phyloP scores from a whole-genome alignment of 208 protist genomes.

The Leishmania braziliensis region DNA sequence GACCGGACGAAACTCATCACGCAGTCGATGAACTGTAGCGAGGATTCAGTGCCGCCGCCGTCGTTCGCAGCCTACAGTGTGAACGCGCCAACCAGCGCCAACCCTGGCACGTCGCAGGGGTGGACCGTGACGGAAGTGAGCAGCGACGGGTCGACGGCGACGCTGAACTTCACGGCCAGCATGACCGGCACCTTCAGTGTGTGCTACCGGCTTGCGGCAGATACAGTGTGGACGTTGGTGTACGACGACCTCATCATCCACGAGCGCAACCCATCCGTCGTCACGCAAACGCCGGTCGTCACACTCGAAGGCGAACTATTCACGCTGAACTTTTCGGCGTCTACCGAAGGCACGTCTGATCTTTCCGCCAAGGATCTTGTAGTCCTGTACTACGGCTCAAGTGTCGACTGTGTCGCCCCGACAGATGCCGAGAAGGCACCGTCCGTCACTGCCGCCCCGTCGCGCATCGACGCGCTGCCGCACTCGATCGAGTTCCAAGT shows the following conservation, averaged over 20 bases:
- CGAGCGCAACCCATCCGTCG: conserved; percentile 52
- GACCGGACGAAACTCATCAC: conserved; percentile 84
- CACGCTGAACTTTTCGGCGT: conserved; percentile 72
- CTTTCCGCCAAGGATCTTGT: conserved; percentile 55
- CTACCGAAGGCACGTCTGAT: conserved; percentile 9
- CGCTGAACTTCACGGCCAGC: conserved; percentile 68
- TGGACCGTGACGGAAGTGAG: conserved; percentile 54
- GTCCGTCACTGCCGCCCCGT: conserved; percentile 51
- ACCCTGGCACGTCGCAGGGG: conserved; percentile 28
- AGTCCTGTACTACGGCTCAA: conserved; percentile 59
- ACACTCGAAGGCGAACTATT: conserved; percentile 84
- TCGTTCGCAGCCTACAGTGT: conserved; percentile 53
- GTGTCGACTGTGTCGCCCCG: conserved; percentile 55
- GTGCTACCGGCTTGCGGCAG: conserved; percentile 78
- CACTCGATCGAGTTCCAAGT: conserved; percentile 68
- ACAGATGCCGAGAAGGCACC: conserved; percentile 30
- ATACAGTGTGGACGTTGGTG: conserved; percentile 90
- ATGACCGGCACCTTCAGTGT: conserved; percentile 69
- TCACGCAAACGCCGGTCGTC: conserved; percentile 52
- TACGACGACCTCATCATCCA: conserved; percentile 73
- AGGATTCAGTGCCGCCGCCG: conserved; percentile 52
- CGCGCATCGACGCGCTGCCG: conserved; percentile 65
- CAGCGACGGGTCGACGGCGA: conserved; percentile 38
- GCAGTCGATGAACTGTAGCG: conserved; percentile 63
- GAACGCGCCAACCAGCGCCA: conserved; percentile 19